Evolutionary conservation across 306 rosid genomes (phyloP).

Genomic region (Acacia crassicarpa): DNA sequence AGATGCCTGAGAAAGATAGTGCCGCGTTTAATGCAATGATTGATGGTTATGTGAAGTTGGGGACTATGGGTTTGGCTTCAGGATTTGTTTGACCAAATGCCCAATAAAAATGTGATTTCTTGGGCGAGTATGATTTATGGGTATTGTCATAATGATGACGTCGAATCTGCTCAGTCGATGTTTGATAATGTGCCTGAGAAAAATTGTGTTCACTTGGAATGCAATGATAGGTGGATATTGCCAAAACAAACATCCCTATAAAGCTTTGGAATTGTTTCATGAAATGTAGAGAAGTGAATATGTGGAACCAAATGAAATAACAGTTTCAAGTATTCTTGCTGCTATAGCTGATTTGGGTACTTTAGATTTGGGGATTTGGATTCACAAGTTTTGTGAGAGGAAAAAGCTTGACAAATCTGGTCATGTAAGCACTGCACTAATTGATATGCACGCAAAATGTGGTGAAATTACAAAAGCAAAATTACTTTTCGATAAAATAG

Average conservation of each 20-base stretch:
- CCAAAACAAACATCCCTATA: conserved; percentile 47
- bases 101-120: neutral
- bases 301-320: conserved; percentile 61
- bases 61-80: conserved; percentile 51
- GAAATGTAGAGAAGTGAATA: conserved; percentile 41
- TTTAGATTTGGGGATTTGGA: conserved; percentile 61
- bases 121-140: conserved; percentile 32
- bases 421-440: conserved; percentile 53
- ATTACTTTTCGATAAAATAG: conserved; percentile 45
- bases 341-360: conserved; percentile 73
- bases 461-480: conserved; percentile 58
- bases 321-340: conserved; percentile 67
- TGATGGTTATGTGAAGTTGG: conserved; percentile 65
- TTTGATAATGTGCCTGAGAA: conserved; percentile 67
- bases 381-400: conserved; percentile 50
- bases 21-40: conserved; percentile 68
- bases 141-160: conserved; percentile 51
- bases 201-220: conserved; percentile 66
- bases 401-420: conserved; percentile 46
- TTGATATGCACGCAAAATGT: conserved; percentile 78
- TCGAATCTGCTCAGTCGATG: conserved; percentile 50
- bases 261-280: conserved; percentile 60
- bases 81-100: conserved; percentile 59
- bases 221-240: conserved; percentile 78
- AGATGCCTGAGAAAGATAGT: no score